Evolutionary conservation across 176 grass and related monocot species (phyloP), one percentile per base, ranked within the genome.

Genomic region (Elymus sibiricus): DNA sequence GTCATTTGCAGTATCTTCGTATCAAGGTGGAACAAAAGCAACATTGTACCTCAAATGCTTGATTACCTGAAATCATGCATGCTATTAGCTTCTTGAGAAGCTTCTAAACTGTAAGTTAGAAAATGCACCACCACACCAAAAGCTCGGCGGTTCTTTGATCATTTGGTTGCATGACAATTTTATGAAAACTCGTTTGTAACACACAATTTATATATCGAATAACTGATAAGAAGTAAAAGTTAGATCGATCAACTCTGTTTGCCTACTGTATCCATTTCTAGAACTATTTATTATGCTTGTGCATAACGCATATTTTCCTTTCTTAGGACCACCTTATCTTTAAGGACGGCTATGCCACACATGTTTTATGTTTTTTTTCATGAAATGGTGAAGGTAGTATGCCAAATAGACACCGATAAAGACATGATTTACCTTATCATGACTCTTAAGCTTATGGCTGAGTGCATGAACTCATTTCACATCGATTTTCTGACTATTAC

Each of bases 401-500:
- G 12, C 43, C 11, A 11, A 46, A 46, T 12, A 46, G 43, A 46
- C 43, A 46, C 3, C 43, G 3, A 46, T 46, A 46, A 46, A 46
- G 43, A 3, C 43, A 13, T 13, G 43, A 12, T 46, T 87, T 91
- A 97, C 95, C n/a, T 97, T 97, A n/a, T 97, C 92, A 78, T 94
- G 91, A 80, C 77, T 83, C 82, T 91, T 94, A 24, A 86, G 86
- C 84, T 84, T 94, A 82, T 87, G 90, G 76, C 91, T 84, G 64
- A 97, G 90, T 80, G 83, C 76, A 86, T 92, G 95, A 43, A 92
- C 92, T 42, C 95, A 80, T 86, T 92, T 94, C 22, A 97, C 78
- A 14, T 90, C 90, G 92, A 97, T 92, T 77, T 92, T 92, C 92
- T 28, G 95, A 88, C 82, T 94, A 70, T 83, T 92, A 97, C 16